Base-by-base conservation (phyloP, 2,329 filamentous ascomycete species). In the Aspergillus fijiensis region DNA sequence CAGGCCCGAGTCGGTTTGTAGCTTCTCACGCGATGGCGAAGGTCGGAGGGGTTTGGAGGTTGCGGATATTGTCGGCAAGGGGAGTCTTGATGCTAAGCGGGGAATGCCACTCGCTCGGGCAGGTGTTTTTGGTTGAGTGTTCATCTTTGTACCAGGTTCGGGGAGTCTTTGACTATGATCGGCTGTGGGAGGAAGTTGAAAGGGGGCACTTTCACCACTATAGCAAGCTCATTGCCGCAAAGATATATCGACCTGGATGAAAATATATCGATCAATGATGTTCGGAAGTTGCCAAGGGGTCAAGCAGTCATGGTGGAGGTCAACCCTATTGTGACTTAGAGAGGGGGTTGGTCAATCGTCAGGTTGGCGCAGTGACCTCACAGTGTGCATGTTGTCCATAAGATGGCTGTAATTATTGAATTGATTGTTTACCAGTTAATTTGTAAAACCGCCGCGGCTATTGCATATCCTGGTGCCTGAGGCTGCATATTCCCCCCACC, bases 61-160 rank as follows among this genome's bases (percentile, higher is more conserved):
- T 48, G 76, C 74, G 49, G 77, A 60, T 31, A 73, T 77, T 21
- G 79, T 77, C 25, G 79, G 82, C 62, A 85, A 74, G 12, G 84
- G 84, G 51, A 86, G 75, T 64, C 81, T 80, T 23, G 84, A 86
- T 49, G 71, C 67, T 47, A 79, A 77, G 49, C 83, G 78, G 60
- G 84, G 84, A 54, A 85, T 77, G 35, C 72, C 72, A 59, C 74
- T 78, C 27, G 71, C 71, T 45, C 69, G 72, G 31, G 59, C 61
- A 47, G 67, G 68, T 51, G 68, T 66, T 59, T 67, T 73, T 10
- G 66, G 65, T 61, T 72, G 71, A 29, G 67, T 67, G 45, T 77
- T 74, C 76, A 78, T 78, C 31, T 59, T 68, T 57, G 52, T 51
- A 63, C 54, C 19, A 25, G 33, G 48, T 50, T 29, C 12, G 5